phyloP scores from a whole-genome alignment of 2,329 filamentous ascomycete genomes.

The Rhexocercosporidium sp. region DNA sequence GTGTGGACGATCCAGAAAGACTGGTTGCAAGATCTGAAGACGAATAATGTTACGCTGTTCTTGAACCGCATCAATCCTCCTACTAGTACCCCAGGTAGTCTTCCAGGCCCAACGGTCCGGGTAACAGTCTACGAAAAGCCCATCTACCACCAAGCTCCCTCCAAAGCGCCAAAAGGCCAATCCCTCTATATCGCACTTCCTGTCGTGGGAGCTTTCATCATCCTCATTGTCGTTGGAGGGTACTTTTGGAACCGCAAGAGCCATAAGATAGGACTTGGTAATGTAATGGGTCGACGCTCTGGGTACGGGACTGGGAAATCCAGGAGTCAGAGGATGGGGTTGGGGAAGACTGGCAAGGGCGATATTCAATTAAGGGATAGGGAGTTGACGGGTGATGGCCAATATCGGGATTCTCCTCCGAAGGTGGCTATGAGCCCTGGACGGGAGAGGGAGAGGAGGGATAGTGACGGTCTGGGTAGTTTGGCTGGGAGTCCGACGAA shows the following conservation, averaged over 20 bases:
- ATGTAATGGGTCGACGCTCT: constrained; percentile 38
- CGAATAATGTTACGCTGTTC: constrained; percentile 39
- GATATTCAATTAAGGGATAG: constrained; percentile 35
- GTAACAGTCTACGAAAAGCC: constrained; percentile 31
- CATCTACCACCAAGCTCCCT: constrained; percentile 28
- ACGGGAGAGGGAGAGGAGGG: constrained; percentile 25
- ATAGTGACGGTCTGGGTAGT: constrained; percentile 34
- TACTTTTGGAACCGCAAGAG: constrained; percentile 37
- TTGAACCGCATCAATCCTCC: constrained; percentile 32
- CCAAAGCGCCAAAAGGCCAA: constrained; percentile 32
- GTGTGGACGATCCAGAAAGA: constrained; percentile 36
- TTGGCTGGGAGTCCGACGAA: constrained; percentile 31
- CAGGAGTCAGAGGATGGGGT: constrained; percentile 36
- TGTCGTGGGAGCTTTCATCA: constrained; percentile 35
- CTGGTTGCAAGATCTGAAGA: constrained; percentile 31
- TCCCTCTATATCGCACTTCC: constrained; percentile 41
- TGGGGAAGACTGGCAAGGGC: constrained; percentile 28
- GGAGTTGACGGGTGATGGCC: constrained; percentile 28
- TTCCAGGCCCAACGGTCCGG: constrained; percentile 35
- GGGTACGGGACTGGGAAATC: constrained; percentile 41
- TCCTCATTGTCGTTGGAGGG: constrained; percentile 34
- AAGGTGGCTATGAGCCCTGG: neutral
- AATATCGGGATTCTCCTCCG: constrained; percentile 33
- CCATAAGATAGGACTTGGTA: constrained; percentile 38
- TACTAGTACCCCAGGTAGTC: constrained; percentile 20